Evolutionary conservation across 768 basidiomycete species (phyloP).

Genomic region (Phlebiopsis gigantea): DNA sequence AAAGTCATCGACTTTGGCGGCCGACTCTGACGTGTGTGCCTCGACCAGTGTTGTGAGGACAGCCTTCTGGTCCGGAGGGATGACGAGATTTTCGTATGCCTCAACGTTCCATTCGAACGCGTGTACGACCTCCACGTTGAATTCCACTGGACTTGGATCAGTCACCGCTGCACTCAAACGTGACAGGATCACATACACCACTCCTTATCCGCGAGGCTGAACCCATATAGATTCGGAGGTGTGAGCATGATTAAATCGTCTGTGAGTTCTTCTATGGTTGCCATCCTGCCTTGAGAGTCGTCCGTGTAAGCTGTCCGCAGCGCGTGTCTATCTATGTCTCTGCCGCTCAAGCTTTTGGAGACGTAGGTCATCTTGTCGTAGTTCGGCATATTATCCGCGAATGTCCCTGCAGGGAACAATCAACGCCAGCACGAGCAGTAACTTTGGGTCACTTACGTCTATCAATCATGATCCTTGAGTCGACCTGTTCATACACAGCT

Average conservation of each 20-base stretch:
- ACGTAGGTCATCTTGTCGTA: constrained; percentile 22
- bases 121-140: constrained; percentile 49
- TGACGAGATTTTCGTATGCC: constrained; percentile 28
- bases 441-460: constrained; percentile 32
- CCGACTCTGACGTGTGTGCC: constrained; percentile 19
- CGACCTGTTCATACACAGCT: constrained; percentile 33
- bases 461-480: constrained; percentile 60
- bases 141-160: constrained; percentile 41
- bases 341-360: constrained; percentile 18
- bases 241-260: constrained; percentile 53
- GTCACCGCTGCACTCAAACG: not conserved
- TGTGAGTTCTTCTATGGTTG: constrained; percentile 29
- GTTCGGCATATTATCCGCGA: constrained; percentile 23
- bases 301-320: not conserved
- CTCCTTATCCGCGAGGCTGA: constrained; percentile 53
- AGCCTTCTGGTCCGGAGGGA: constrained; percentile 25
- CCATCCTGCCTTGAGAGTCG: not conserved
- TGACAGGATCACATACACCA: constrained; percentile 37
- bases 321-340: constrained; percentile 23
- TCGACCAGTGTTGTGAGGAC: constrained; percentile 27
- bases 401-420: constrained; percentile 16
- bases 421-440: constrained; percentile 1
- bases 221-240: constrained; percentile 54
- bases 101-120: constrained; percentile 36
- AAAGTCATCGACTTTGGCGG: constrained; percentile 28